These are phyloP conservation scores for Samsoniella hepiali DNA, from an alignment of 2,329 filamentous ascomycete species.

Conservation along the genomic window DNA sequence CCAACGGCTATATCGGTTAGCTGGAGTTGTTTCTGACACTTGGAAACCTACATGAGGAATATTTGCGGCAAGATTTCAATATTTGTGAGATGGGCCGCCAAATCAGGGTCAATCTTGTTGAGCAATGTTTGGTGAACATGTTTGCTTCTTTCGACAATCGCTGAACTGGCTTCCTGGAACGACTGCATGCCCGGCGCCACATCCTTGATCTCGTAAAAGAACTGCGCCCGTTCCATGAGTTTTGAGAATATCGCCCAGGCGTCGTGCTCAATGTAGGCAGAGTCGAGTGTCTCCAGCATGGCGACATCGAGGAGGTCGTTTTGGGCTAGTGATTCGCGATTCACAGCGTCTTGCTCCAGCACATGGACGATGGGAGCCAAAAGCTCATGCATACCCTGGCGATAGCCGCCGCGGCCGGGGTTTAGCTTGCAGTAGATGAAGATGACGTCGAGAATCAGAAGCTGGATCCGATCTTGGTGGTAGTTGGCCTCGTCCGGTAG, in stretches of 20 bases:
- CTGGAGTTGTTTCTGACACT: not conserved
- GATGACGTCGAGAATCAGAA: conserved; percentile 79
- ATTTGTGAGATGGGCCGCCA: conserved; percentile 73
- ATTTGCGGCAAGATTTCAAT: conserved; percentile 95
- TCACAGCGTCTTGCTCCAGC: conserved; percentile 75
- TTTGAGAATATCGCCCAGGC: conserved; percentile 80
- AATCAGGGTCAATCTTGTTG: conserved; percentile 74
- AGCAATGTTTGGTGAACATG: conserved; percentile 83
- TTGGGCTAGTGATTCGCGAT: conserved; percentile 38
- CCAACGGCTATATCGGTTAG: conserved; percentile 66
- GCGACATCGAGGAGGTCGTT: conserved; percentile 43
- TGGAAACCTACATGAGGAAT: conserved; percentile 74
- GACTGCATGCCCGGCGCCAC: conserved; percentile 25
- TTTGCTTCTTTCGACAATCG: conserved; percentile 80
- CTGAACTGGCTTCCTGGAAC: conserved; percentile 39
- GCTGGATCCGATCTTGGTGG: conserved; percentile 73
- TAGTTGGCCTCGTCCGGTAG: conserved; percentile 93
- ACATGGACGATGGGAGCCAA: conserved; percentile 86
- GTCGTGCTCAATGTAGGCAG: conserved; percentile 80
- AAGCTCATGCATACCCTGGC: conserved; percentile 98
- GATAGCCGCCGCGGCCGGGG: conserved; percentile 78
- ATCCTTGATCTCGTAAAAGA: conserved; percentile 75
- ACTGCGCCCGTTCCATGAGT: conserved; percentile 83
- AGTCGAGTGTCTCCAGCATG: conserved; percentile 67
- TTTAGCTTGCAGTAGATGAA: conserved; percentile 96